Conservation (phyloP, 2,329 filamentous ascomycete genomes). For the Alternaria tenuissima region DNA sequence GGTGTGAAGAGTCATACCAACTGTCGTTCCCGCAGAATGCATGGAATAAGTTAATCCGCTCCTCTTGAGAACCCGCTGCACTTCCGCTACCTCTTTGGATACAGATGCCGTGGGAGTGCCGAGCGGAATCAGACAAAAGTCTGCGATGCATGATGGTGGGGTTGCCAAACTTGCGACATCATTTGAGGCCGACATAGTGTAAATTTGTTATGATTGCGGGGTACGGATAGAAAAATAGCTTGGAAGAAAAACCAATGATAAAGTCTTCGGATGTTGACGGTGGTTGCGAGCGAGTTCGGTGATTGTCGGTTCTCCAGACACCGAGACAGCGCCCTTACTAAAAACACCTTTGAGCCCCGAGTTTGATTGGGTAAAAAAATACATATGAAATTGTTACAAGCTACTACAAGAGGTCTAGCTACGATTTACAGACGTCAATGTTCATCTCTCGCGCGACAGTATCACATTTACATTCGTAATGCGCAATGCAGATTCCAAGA, state of each 20-base stretch:
- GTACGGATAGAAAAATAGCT: background rate
- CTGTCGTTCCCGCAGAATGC: constrained; percentile 93
- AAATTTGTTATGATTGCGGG: background rate
- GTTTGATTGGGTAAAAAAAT: background rate
- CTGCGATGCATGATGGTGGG: constrained; percentile 79
- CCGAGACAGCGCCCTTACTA: background rate
- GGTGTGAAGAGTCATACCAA: constrained; percentile 66
- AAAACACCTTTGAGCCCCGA: background rate
- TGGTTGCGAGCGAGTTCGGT: background rate
- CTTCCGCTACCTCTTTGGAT: constrained; percentile 79
- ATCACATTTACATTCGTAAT: background rate
- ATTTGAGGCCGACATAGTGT: constrained; percentile 30
- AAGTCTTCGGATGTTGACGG: background rate
- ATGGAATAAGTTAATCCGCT: constrained; percentile 85
- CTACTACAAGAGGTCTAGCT: background rate
- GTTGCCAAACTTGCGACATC: constrained; percentile 56
- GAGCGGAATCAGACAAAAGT: constrained; percentile 92
- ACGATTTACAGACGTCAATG: background rate
- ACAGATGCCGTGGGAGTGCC: constrained; percentile 60
- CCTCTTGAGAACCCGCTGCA: constrained; percentile 82
- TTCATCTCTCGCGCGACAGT: background rate
- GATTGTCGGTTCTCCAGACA: background rate
- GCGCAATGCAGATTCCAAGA: background rate
- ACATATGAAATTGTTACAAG: background rate
- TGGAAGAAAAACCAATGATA: background rate